Evolutionary conservation across 2,329 filamentous ascomycete species (phyloP), one percentile per base, ranked within the genome.

Genomic region (Emergomyces pasteurianus): DNA sequence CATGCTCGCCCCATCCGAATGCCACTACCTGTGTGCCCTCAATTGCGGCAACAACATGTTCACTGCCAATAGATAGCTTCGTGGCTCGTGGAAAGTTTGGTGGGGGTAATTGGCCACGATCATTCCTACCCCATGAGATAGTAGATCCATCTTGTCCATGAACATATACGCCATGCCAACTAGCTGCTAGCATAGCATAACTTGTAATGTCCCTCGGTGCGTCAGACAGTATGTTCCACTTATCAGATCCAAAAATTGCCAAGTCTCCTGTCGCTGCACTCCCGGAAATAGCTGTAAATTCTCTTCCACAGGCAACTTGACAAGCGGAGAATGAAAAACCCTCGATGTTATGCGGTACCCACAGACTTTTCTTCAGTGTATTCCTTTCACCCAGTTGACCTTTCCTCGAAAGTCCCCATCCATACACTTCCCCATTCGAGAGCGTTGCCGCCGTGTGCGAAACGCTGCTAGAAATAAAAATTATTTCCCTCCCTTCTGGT

Each of bases 1-100:
- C 94, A 75, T 99, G 94, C 74, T 97, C 92, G 1, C 91, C 92
- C 94, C 94, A 99, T 23, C 94, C 94, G 90, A 92, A 97, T 1
- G 89, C 83, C 56, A 95, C 75, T 1, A 96, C 84, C 58, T 86
- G 82, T 1, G 84, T 84, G 23, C 81, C 78, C 10, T 75, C 75
- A 0, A 88, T 85, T 31, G 92, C 74, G 9, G 85, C 89, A 64
- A 97, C 74, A n/a, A 83, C 85, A 73, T 99, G 94, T 73, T 97
- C 94, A 70, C 92, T 96, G 0, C 94, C 94, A 53, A 88, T 83
- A 2, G 89, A 88, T 21, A 65, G 60, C 28, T 79, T 77, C 10
- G 76, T 74, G 3, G 91, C 69, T 1, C 71, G 69, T 0, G 86
- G 86, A 1, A 95, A 71, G 28, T 78, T 76, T 1, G 74, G 70